Evolutionary conservation across 2,329 filamentous ascomycete species (phyloP).

Genomic region (Exserohilum turcica): DNA sequence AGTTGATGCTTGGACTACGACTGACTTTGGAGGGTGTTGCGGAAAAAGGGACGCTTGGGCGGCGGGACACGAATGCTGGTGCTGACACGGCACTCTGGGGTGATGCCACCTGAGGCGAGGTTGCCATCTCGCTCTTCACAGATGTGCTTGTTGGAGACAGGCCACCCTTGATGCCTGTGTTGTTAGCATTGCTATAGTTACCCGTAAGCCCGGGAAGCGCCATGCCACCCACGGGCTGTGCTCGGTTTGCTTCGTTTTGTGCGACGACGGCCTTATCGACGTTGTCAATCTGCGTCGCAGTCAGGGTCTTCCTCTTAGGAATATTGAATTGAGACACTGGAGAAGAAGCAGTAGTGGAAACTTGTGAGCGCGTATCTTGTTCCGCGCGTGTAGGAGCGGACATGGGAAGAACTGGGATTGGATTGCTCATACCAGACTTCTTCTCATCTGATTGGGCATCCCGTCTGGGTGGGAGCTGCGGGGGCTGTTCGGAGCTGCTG

Average conservation of each 20-base stretch:
- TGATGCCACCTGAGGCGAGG: conserved; percentile 21
- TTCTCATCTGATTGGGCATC: conserved; percentile 38
- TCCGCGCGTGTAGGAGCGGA: conserved; percentile 21
- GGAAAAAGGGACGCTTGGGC: conserved; percentile 40
- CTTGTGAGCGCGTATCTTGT: conserved; percentile 11
- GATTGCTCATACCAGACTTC: conserved; percentile 46
- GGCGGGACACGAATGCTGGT: conserved; percentile 28
- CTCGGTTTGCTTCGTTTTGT: conserved; percentile 20
- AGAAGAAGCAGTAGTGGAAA: conserved; percentile 30
- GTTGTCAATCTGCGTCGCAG: conserved; percentile 50
- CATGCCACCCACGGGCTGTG: conserved; percentile 21
- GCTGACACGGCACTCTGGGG: conserved; percentile 25
- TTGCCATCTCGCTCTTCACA: conserved; percentile 19
- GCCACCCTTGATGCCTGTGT: conserved; percentile 9
- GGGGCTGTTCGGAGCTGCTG: conserved; percentile 10
- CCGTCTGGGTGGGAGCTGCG: conserved; percentile 24
- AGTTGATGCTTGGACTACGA: conserved; percentile 42
- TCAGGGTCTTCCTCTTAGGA: conserved; percentile 54
- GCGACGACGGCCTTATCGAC: conserved; percentile 34
- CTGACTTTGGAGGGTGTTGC: conserved; percentile 23
- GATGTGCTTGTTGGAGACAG: conserved; percentile 6
- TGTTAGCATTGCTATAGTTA: conserved; percentile 10
- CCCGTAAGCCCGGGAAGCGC: conserved; percentile 26
- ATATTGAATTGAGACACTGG: conserved; percentile 46
- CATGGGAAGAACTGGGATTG: conserved; percentile 25